These are phyloP conservation scores for Penicillium coprophilum DNA, from an alignment of 495 filamentous ascomycete genomes.

Conservation along the genomic window DNA sequence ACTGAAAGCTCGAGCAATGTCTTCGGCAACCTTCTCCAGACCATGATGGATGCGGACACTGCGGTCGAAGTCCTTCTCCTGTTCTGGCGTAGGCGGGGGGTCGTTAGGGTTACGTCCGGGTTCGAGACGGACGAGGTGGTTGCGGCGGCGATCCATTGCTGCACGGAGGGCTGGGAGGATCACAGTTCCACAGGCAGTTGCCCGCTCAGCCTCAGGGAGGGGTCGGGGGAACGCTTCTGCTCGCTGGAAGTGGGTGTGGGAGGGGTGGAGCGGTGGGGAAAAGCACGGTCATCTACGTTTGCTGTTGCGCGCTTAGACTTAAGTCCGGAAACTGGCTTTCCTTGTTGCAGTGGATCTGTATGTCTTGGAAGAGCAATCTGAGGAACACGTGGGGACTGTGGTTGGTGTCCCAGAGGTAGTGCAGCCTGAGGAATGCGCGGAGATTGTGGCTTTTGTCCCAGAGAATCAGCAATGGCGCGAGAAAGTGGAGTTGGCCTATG, in stretches of 20 bases:
- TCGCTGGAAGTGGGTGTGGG: conserved; percentile 9
- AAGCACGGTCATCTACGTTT: conserved; percentile 16
- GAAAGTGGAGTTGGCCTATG: conserved; percentile 13
- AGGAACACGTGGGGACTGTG: conserved; percentile 2
- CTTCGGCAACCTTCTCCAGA: conserved; percentile 73
- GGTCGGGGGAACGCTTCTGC: not conserved
- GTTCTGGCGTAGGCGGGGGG: conserved; percentile 18
- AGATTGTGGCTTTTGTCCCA: conserved; percentile 1
- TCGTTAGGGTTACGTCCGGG: conserved; percentile 18
- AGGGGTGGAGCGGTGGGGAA: conserved; percentile 11
- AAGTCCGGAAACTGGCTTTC: conserved; percentile 17
- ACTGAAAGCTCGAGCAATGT: conserved; percentile 71
- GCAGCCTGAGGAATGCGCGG: not conserved
- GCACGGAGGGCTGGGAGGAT: conserved; percentile 88
- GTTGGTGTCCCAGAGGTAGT: conserved; percentile 4
- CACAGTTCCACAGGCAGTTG: conserved; percentile 51
- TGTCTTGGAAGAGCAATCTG: conserved; percentile 10
- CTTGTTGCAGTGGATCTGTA: conserved; percentile 7
- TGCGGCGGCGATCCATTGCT: conserved; percentile 73
- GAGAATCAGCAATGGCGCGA: conserved; percentile 17
- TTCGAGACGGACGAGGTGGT: conserved; percentile 27
- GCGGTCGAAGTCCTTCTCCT: conserved; percentile 43
- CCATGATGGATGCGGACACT: conserved; percentile 77
- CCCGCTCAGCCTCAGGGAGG: conserved; percentile 12
- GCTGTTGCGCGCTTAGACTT: conserved; percentile 29